Conservation (phyloP, 2,329 filamentous ascomycete species). For the Colletotrichum sojae region DNA sequence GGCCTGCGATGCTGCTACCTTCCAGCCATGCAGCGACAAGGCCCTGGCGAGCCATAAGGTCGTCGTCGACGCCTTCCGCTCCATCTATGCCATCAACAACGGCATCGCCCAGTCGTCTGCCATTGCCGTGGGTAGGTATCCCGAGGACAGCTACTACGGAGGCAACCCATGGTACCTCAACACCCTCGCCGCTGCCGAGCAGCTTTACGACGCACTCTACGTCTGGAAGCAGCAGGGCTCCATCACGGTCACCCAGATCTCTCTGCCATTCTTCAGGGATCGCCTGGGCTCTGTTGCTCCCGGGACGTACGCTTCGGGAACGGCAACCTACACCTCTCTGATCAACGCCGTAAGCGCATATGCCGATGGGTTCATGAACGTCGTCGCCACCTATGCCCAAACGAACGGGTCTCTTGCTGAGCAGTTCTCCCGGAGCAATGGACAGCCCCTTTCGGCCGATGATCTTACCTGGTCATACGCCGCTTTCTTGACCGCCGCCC, state of each 20-base stretch:
- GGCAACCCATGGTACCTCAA: constrained; percentile 88
- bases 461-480: constrained; percentile 84
- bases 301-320: constrained; percentile 72
- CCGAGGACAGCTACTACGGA: constrained; percentile 81
- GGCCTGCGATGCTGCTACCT: constrained; percentile 77
- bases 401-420: constrained; percentile 76
- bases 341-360: constrained; percentile 70
- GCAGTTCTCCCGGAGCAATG: constrained; percentile 72
- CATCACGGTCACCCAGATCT: constrained; percentile 75
- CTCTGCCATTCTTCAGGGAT: constrained; percentile 80
- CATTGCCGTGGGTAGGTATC: constrained; percentile 75
- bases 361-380: constrained; percentile 72
- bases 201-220: constrained; percentile 82
- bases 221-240: constrained; percentile 76
- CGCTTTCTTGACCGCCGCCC: constrained; percentile 75
- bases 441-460: constrained; percentile 71
- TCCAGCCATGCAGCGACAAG: constrained; percentile 81
- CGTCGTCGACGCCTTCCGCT: constrained; percentile 81
- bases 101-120: constrained; percentile 73
- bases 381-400: constrained; percentile 74
- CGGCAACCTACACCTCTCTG: constrained; percentile 67
- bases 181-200: constrained; percentile 83
- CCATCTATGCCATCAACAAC: constrained; percentile 78
- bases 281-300: constrained; percentile 69
- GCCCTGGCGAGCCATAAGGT: constrained; percentile 83